phyloP scores from a whole-genome alignment of 495 filamentous ascomycete genomes.

The Hypomontagnella submonticulosa region DNA sequence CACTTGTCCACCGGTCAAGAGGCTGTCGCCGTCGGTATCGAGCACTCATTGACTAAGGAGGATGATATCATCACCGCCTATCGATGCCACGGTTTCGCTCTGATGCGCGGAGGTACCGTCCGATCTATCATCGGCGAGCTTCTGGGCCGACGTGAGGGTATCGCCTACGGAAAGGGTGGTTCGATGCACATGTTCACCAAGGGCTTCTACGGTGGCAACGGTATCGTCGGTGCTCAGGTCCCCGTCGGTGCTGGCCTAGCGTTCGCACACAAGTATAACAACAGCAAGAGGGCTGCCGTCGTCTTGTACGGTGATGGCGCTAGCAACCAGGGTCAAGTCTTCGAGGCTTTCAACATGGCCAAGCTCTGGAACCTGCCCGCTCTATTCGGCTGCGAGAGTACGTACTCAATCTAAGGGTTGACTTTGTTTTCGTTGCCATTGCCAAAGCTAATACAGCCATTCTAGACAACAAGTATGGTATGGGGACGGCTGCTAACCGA shows the following conservation, averaged over 20 bases:
- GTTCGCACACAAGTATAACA: conserved; percentile 95
- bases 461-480: conserved; percentile 99
- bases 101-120: conserved; percentile 94
- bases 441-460: conserved; percentile 37
- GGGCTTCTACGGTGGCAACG: conserved; percentile 98
- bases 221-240: conserved; percentile 98
- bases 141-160: conserved; percentile 92
- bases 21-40: conserved; percentile 95
- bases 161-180: conserved; percentile 97
- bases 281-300: conserved; percentile 83
- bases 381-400: conserved; percentile 98
- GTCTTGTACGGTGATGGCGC: conserved; percentile 97
- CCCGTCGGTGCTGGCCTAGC: conserved; percentile 96
- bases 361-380: conserved; percentile 97
- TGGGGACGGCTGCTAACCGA: conserved; percentile 96
- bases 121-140: conserved; percentile 97
- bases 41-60: conserved; percentile 89
- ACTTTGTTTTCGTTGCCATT: conserved; percentile 1
- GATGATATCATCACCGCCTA: conserved; percentile 98
- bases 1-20: conserved; percentile 98
- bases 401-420: conserved; percentile 45
- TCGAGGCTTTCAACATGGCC: conserved; percentile 99
- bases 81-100: conserved; percentile 96
- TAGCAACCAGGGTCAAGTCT: conserved; percentile 98
- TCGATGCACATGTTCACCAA: conserved; percentile 99